Evolutionary conservation across 2,329 filamentous ascomycete species (phyloP), one percentile per base, ranked within the genome.

Genomic region (Sarocladium kiliense): DNA sequence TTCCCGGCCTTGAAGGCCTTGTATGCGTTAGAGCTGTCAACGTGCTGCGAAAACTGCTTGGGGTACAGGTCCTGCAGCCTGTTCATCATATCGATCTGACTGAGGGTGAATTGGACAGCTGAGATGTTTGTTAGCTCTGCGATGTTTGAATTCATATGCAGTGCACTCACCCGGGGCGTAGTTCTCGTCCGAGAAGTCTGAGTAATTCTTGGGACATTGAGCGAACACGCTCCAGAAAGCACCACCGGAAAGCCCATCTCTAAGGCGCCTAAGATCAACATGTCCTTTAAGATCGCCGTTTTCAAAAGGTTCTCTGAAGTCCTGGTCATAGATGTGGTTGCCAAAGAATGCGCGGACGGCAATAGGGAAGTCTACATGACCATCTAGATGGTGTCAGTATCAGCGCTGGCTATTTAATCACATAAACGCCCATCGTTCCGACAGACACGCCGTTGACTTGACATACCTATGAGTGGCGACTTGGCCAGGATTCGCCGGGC

Each of bases 201-300:
- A 79, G 47, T 82, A 84, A 63, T 93, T 84, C 11, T 71, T 68
- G 0, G 92, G 91, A 65, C 92, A 97, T 0, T 82, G 82, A 39
- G 88, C 84, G 64, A 80, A 97, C 10, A 94, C 90, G 66, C 87
- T 92, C 93, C 92, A 97, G 68, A 97, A 97, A n/a, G 89, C 86
- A 55, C 91, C 93, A 37, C 91, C 91, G 59, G 87, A 84, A 61
- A 79, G 77, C 1, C 92, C 91, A 51, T 82, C 70, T 34, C 81
- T 77, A 49, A 96, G 77, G 4, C 92, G 84, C 1, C 87, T 85
- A 9, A 96, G 74, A 68, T 97, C 93, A 54, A 94, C 87, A 61
- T 97, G 89, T 3, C 77, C 77, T 0, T 68, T 65, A 53, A 96
- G 71, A 1, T 81, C 82, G 30, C 89, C 90, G 21, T 88, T 74